Evolutionary conservation across 2,329 filamentous ascomycete species (phyloP).

Genomic region (Calonectria hongkongensis): DNA sequence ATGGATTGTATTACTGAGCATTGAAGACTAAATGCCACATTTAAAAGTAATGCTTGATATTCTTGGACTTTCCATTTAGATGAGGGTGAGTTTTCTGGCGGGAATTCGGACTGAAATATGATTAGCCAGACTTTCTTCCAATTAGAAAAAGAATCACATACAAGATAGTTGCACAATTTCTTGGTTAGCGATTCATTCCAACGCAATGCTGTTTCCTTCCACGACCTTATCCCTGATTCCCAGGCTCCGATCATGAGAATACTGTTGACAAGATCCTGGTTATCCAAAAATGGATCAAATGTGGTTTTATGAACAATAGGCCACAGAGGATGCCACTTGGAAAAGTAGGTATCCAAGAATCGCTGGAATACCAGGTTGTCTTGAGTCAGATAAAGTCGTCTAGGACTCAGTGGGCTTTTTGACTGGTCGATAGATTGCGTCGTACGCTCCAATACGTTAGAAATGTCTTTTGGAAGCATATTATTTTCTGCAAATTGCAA

Average conservation of each 20-base stretch:
- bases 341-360: neutral
- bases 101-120: neutral
- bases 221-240: neutral
- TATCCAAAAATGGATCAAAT: neutral
- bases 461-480: neutral
- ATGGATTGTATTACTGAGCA: neutral
- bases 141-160: neutral
- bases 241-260: constrained; percentile 5
- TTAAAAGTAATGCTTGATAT: neutral
- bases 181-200: neutral
- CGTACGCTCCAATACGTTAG: neutral
- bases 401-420: rapidly evolving
- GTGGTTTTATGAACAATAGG: neutral
- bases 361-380: neutral
- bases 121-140: neutral
- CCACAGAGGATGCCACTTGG: neutral
- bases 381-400: neutral
- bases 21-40: constrained; percentile 5
- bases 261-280: neutral
- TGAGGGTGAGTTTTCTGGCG: neutral
- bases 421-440: neutral
- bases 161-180: neutral
- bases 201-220: neutral
- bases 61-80: neutral
- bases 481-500: neutral